phyloP scores from a whole-genome alignment of 805 yeast genomes.

The Kluyveromyces aestuarii region DNA sequence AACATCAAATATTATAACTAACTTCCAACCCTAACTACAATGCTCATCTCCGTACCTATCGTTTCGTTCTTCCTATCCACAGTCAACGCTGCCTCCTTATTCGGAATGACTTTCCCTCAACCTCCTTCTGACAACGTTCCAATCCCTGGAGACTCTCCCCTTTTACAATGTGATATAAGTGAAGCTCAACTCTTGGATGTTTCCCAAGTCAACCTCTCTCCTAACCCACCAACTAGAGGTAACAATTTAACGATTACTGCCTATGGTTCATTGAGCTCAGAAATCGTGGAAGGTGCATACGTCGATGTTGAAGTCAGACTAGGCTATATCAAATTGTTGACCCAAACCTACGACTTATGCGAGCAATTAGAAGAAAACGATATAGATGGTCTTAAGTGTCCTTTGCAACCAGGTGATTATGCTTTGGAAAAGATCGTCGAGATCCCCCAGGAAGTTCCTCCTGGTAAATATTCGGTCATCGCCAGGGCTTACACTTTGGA shows the following conservation, averaged over 20 bases:
- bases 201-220: conserved; percentile 49
- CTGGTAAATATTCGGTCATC: conserved; percentile 78
- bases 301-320: conserved; percentile 89
- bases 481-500: conserved; percentile 87
- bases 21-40: not conserved
- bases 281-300: conserved; percentile 77
- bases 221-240: conserved; percentile 91
- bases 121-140: conserved; percentile 36
- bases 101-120: conserved; percentile 9
- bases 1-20: not conserved
- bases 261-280: conserved; percentile 46
- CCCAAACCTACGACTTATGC: conserved; percentile 89
- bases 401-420: conserved; percentile 63
- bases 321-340: conserved; percentile 81
- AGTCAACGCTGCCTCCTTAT: not conserved
- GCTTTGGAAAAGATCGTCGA: conserved; percentile 62
- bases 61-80: not conserved
- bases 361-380: conserved; percentile 79
- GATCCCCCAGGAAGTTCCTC: conserved; percentile 88
- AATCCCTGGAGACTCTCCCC: conserved; percentile 86
- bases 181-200: conserved; percentile 58
- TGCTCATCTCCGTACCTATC: not conserved
- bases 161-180: conserved; percentile 61
- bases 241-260: conserved; percentile 72
- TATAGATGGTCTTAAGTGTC: conserved; percentile 54